Conservation (phyloP, 768 basidiomycete genomes). For the Hygrocybe punicea region DNA sequence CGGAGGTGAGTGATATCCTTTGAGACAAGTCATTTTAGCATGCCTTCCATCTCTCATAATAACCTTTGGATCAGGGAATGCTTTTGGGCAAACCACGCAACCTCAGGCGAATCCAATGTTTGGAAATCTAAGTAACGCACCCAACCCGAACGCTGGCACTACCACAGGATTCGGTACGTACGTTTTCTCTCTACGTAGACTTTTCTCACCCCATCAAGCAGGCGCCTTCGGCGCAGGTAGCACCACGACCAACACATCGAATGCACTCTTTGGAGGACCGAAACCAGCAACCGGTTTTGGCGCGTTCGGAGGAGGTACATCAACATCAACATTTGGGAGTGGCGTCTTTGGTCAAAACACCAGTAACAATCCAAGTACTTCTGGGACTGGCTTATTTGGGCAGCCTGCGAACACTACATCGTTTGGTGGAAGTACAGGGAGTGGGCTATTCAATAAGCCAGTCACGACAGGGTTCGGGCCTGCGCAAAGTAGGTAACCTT, state of each 20-base stretch:
- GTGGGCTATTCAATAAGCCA: conserved; percentile 34
- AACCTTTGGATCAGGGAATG: conserved; percentile 53
- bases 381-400: conserved; percentile 55
- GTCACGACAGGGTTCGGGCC: conserved; percentile 44
- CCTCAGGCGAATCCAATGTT: conserved; percentile 80
- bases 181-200: conserved; percentile 10
- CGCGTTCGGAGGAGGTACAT: conserved; percentile 60
- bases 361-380: conserved; percentile 29
- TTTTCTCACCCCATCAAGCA: conserved; percentile 23
- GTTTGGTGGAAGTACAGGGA: conserved; percentile 42
- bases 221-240: conserved; percentile 47
- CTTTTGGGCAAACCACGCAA: conserved; percentile 59
- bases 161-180: conserved; percentile 44
- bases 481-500: conserved; percentile 29
- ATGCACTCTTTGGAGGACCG: conserved; percentile 57
- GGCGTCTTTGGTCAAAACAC: conserved; percentile 51
- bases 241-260: conserved; percentile 34
- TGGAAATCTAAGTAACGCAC: conserved; percentile 50
- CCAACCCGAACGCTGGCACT: conserved; percentile 27
- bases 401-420: conserved; percentile 43
- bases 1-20: conserved; percentile 13
- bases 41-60: conserved; percentile 21
- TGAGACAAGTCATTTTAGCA: conserved; percentile 19
- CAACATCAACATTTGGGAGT: conserved; percentile 50
- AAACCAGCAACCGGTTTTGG: conserved; percentile 78